Evolutionary conservation across 2,329 filamentous ascomycete species (phyloP).

Genomic region (Xylariaceae sp.): DNA sequence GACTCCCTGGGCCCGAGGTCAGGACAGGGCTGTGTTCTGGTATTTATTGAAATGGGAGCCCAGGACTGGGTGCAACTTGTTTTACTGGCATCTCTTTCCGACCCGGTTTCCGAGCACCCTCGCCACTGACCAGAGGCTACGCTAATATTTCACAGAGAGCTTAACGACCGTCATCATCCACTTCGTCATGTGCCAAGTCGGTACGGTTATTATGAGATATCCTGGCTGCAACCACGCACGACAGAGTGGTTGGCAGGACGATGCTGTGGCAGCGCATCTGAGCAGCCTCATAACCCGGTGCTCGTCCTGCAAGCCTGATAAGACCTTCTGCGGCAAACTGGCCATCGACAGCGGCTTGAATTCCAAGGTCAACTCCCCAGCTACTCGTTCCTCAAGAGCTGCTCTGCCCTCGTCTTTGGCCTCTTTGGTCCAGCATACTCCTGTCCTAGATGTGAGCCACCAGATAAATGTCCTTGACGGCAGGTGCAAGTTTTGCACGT

Average conservation of each 20-base stretch:
- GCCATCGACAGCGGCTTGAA: slow-evolving; percentile 12
- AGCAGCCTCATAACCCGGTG: slow-evolving; percentile 19
- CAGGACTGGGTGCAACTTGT: slow-evolving; percentile 5
- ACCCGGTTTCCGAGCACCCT: not conserved
- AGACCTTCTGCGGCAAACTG: slow-evolving; percentile 19
- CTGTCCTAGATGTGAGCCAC: not conserved
- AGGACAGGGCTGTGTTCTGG: slow-evolving; percentile 5
- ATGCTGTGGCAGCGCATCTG: slow-evolving; percentile 16
- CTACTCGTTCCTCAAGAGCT: slow-evolving; percentile 8
- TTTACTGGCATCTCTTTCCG: slow-evolving; percentile 4
- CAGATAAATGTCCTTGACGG: slow-evolving; percentile 15
- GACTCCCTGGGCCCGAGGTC: slow-evolving; percentile 1
- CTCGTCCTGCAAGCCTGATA: slow-evolving; percentile 14
- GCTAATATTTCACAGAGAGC: not conserved
- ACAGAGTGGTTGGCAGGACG: slow-evolving; percentile 23
- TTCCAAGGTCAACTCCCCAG: slow-evolving; percentile 5
- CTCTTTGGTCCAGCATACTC: slow-evolving; percentile 16
- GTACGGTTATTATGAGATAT: slow-evolving; percentile 20
- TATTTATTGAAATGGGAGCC: slow-evolving; percentile 16
- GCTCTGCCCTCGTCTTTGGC: slow-evolving; percentile 17
- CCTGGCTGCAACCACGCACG: slow-evolving; percentile 23
- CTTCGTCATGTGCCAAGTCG: slow-evolving; percentile 21
- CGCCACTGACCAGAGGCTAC: slow-evolving; percentile 1
- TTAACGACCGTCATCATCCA: not conserved
- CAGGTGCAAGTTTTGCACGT: slow-evolving; percentile 24